Evolutionary conservation across 352 stramenopile species (phyloP), one percentile per base, ranked within the genome.

Genomic region (Globisporangium middletonii): DNA sequence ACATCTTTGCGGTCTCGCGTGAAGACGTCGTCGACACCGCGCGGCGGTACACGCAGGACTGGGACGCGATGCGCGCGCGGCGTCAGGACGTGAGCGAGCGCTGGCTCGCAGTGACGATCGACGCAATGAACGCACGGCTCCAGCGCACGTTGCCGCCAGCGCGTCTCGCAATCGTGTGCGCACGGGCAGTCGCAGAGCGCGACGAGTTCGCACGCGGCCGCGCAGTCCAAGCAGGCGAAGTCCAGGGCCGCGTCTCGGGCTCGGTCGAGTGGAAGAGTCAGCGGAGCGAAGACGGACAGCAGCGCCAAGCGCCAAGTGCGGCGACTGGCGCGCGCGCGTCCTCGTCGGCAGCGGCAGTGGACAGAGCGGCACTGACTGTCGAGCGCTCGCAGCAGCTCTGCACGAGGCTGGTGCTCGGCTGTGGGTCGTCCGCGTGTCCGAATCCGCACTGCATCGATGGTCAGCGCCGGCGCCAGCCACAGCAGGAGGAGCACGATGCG

Each of bases 1-100:
- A 97, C 63, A 91, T 98, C 37, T 87, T 98, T 60, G 92, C 92
- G 6, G 88, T 95, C 50, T 76, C 73, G 5, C 71, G 75, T 41
- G 88, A 97, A 68, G 77, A 97, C 68, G 77, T 98, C 11, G 79
- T 95, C 19, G 95, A 98, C 68, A 87, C 95, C 2, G 94, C 92
- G 9, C 77, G 77, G 44, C 56, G 85, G 8, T 94, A 94, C 59
- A 93, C 85, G 1, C 67, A 75, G 28, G 77, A 84, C 30, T 94
- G 75, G 74, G 68, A 79, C 12, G 77, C 72, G 1, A 85, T 93
- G 75, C 65, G 69, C 8, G 48, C 70, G 30, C 74, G 85, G 19
- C 83, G 85, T 18, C 68, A 76, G 44, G 73, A 87, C 58, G 83
- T 88, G 15, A 79, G 69, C 23, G 85, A 94, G 69, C 52, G 62